These are phyloP conservation scores for Wickerhamomyces strasburgensis DNA, from an alignment of 805 yeast genomes.

Conservation along the genomic window DNA sequence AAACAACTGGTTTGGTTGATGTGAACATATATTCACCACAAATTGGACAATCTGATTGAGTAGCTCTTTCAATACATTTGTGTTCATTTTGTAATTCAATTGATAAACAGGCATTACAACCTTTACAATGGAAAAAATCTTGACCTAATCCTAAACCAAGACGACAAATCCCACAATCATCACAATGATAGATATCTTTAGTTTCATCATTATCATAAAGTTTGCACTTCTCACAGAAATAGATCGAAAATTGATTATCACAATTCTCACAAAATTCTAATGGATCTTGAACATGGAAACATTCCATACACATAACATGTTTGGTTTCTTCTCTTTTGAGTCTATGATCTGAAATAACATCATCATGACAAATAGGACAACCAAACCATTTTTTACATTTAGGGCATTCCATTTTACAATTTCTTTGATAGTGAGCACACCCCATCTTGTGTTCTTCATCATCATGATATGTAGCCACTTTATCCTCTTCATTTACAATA, in stretches of 20 bases:
- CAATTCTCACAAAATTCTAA: conserved; percentile 65
- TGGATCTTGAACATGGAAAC: conserved; percentile 73
- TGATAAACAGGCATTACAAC: conserved; percentile 84
- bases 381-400: conserved; percentile 70
- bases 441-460: conserved; percentile 49
- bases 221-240: conserved; percentile 74
- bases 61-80: conserved; percentile 78
- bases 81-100: conserved; percentile 74
- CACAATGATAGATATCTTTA: conserved; percentile 87
- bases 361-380: conserved; percentile 85
- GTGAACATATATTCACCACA: conserved; percentile 90
- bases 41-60: conserved; percentile 89
- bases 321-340: conserved; percentile 54
- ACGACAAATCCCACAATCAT: conserved; percentile 88
- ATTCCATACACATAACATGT: conserved; percentile 76
- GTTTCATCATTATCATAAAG: conserved; percentile 77
- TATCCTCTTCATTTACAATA: conserved; percentile 43
- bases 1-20: conserved; percentile 75
- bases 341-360: conserved; percentile 46
- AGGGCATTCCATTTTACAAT: conserved; percentile 79
- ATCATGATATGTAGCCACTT: conserved; percentile 43
- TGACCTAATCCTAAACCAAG: conserved; percentile 83
- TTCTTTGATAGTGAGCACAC: conserved; percentile 77
- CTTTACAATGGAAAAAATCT: conserved; percentile 88
- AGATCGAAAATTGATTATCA: conserved; percentile 60